Evolutionary conservation across 2,329 filamentous ascomycete genomes (phyloP), one percentile per base, ranked within the genome.

Genomic region (Cytospora mali): DNA sequence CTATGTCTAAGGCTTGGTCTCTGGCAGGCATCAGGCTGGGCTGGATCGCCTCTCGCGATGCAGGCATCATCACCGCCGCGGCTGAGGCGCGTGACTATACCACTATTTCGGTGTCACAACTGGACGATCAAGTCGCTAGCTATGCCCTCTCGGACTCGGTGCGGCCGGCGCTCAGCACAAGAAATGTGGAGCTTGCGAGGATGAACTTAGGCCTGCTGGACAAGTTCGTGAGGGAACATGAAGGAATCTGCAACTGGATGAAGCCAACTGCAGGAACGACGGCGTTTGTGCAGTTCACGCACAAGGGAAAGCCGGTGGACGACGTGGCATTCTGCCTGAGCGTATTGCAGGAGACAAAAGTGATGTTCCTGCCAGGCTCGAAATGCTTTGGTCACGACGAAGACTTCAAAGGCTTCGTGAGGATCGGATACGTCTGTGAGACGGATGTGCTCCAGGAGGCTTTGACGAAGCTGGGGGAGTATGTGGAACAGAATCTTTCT

Each of bases 1-100:
- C 90, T 21, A 86, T 96, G 80, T 94, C 90, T 28, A 96, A 96
- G 76, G 90, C 91, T 0, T 97, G 92, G 75, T 87, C 90, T 2
- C 78, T 97, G 5, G 91, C 92, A 0, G 92, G 93, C 2, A 88
- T 96, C 65, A 87, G 92, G 0, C 76, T 93, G 1, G 93, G 93
- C 33, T 97, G 93, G 93, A 81, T 94, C 62, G 91, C 90, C 4
- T 89, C 88, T 16, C 85, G 85, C 28, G 84, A 86, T 73, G 71
- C 73, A 6, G 76, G 77, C 0, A 80, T 96, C 61, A 82, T 94
- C 58, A 82, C 87, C 56, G 78, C 81, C 16, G 81, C 90, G 66
- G 86, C 88, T 13, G 75, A 79, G 16, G 87, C 88, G 1, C 81
- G 92, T 48, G 89, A 95, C 73, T 96, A 95, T 78, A 96, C 91